phyloP scores from a whole-genome alignment of 2,329 filamentous ascomycete genomes.

The Septoria linicola region DNA sequence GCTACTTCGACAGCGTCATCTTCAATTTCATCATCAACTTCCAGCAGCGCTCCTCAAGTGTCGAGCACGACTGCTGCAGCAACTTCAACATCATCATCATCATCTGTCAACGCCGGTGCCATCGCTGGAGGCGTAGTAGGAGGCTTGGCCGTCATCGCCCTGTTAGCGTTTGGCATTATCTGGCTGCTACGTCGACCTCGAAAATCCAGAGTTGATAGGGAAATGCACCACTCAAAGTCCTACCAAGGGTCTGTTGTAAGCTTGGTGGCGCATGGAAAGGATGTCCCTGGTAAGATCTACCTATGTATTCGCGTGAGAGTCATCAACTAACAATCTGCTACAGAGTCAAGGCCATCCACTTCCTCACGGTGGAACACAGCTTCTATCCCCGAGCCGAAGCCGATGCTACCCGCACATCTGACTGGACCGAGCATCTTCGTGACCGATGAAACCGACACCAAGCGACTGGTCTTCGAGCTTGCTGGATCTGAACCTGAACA shows the following conservation, averaged over 20 bases:
- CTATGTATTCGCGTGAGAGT: too few species aligned
- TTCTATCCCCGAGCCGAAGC: neutral
- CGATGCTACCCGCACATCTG: slow-evolving; percentile 1
- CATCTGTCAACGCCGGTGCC: slow-evolving; percentile 3
- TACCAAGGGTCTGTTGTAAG: slow-evolving; percentile 10
- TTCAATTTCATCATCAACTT: neutral
- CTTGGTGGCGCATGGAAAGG: slow-evolving; percentile 4
- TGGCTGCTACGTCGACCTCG: slow-evolving; percentile 14
- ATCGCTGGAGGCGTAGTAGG: slow-evolving; percentile 15
- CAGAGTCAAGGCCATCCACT: neutral
- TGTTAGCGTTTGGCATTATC: slow-evolving; percentile 8
- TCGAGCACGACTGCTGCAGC: neutral
- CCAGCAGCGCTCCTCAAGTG: neutral
- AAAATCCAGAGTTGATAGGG: neutral
- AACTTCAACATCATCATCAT: neutral
- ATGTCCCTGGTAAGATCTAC: neutral
- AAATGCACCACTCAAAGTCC: neutral
- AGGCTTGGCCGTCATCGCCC: slow-evolving; percentile 13
- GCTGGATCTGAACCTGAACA: slow-evolving; percentile 2
- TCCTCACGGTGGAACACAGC: neutral
- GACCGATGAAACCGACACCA: slow-evolving; percentile 6
- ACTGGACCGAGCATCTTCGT: slow-evolving; percentile 4
- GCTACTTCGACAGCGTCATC: neutral
- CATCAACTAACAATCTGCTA: neutral
- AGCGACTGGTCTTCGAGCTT: slow-evolving; percentile 2